These are phyloP conservation scores for Aechmea fasciata DNA, from an alignment of 176 grass and related monocot genomes.

Conservation along the genomic window DNA sequence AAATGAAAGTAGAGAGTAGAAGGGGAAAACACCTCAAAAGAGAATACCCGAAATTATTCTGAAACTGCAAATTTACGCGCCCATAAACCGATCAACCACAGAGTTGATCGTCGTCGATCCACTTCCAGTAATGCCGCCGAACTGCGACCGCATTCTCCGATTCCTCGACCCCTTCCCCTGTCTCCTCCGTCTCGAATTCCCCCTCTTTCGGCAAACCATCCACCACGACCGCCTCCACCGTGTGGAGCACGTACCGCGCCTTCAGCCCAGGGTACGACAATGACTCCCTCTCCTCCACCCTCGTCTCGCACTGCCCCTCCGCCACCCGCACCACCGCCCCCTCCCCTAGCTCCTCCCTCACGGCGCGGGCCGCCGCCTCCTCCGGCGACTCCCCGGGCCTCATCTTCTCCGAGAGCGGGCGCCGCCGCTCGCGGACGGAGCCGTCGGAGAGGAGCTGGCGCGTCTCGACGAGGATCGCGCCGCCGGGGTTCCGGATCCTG, in stretches of 20 bases:
- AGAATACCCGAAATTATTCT: no score
- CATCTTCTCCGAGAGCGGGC: conserved; percentile 91
- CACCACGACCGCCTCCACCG: conserved; percentile 53
- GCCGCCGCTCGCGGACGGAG: conserved; percentile 33
- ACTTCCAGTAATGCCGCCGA: conserved; percentile 43
- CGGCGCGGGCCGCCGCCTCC: conserved; percentile 47
- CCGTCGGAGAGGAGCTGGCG: conserved; percentile 82
- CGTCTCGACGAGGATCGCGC: conserved; percentile 56
- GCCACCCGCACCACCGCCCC: conserved; percentile 39
- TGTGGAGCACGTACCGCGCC: conserved; percentile 62
- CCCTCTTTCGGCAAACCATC: conserved; percentile 55
- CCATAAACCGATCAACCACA: no score
- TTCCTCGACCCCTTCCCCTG: conserved; percentile 36
- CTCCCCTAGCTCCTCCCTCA: conserved; percentile 67
- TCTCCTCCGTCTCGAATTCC: conserved; percentile 74
- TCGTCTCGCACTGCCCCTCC: conserved; percentile 14
- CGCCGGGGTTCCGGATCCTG: conserved; percentile 41
- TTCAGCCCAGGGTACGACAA: conserved; percentile 58
- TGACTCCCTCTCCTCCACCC: conserved; percentile 67
- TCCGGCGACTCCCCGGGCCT: conserved; percentile 49
- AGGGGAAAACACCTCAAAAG: no score
- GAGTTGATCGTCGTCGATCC: conserved; percentile 10
- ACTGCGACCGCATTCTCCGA: conserved; percentile 34
- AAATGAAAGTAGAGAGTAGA: no score
- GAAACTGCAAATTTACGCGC: no score